Percentiles rank a stretch among this genome's conserved stretches.
These are phyloP conservation scores for Chaetomium strumarium DNA, from an alignment of 2,329 filamentous ascomycete species.

Conservation along the genomic window DNA sequence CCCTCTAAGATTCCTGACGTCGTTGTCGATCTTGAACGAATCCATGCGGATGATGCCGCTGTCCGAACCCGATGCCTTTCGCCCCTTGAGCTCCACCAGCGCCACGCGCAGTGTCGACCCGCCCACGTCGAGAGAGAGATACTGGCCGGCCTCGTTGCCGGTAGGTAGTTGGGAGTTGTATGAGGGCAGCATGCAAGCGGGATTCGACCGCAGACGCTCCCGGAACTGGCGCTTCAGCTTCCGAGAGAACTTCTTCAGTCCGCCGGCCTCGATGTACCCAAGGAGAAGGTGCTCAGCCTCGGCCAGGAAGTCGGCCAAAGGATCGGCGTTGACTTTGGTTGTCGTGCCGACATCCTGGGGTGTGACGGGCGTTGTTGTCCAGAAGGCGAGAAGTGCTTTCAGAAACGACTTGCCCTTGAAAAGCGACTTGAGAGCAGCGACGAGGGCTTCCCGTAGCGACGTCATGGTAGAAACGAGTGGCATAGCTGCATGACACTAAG, in stretches of 20 bases:
- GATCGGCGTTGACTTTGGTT: constrained; percentile 25
- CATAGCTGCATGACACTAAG: constrained; percentile 37
- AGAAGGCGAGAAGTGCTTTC: constrained; percentile 51
- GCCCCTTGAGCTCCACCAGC: constrained; percentile 53
- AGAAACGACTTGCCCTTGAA: constrained; percentile 54
- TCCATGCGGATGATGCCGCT: constrained; percentile 49
- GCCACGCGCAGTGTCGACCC: constrained; percentile 63
- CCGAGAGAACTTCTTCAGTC: constrained; percentile 41
- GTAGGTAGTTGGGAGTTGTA: constrained; percentile 59
- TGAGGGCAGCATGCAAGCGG: constrained; percentile 58
- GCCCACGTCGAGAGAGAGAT: constrained; percentile 61
- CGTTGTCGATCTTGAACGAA: constrained; percentile 50
- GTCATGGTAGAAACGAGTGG: constrained; percentile 53
- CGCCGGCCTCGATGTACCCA: constrained; percentile 40
- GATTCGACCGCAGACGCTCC: constrained; percentile 45
- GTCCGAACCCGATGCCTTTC: constrained; percentile 33
- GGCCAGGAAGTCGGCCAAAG: constrained; percentile 47
- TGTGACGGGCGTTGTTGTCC: constrained; percentile 40
- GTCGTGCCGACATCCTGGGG: constrained; percentile 19
- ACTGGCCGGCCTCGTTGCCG: constrained; percentile 54
- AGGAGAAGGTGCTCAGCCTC: constrained; percentile 51
- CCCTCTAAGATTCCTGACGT: constrained; percentile 52
- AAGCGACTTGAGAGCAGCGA: constrained; percentile 53
- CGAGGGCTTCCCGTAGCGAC: constrained; percentile 48
- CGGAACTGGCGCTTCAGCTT: constrained; percentile 51